A percentile compares a stretch with the other conserved stretches of the same genome.
Conservation (phyloP, 441 rosid genomes). For the Viola pubescens region DNA sequence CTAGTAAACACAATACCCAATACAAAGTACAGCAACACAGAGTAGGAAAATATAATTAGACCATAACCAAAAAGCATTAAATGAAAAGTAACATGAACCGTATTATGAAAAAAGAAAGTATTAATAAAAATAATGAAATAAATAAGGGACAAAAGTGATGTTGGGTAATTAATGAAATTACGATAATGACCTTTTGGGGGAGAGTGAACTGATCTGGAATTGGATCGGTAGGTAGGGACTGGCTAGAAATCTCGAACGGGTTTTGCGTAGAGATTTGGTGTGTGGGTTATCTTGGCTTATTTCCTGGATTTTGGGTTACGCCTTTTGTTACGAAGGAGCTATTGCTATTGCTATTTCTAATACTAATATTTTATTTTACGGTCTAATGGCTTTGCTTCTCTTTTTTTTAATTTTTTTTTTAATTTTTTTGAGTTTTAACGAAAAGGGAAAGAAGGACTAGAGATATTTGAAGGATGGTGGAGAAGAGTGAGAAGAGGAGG, state of each 20-base stretch:
- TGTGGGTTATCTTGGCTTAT: constrained; percentile 12
- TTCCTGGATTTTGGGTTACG: constrained; percentile 7
- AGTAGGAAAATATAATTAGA: not conserved
- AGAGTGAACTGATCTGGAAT: constrained; percentile 12
- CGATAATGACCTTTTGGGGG: constrained; percentile 30
- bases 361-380: no score
- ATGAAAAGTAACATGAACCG: not conserved
- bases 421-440: not conserved
- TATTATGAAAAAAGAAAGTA: not conserved
- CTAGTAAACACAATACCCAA: constrained; percentile 19
- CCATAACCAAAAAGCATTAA: not conserved
- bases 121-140: not conserved
- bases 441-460: not conserved
- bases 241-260: constrained; percentile 13
- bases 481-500: not conserved
- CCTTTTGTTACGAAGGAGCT: not conserved
- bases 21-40: constrained; percentile 1
- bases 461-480: constrained; percentile 10
- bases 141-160: not conserved
- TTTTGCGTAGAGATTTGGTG: constrained; percentile 14
- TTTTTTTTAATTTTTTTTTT: not conserved
- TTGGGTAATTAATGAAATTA: constrained; percentile 20
- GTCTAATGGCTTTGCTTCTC: not conserved
- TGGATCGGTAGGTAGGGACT: constrained; percentile 19
- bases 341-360: not conserved